Conservation (phyloP, 352 stramenopile genomes). For the Thraustochytrium striatum region DNA sequence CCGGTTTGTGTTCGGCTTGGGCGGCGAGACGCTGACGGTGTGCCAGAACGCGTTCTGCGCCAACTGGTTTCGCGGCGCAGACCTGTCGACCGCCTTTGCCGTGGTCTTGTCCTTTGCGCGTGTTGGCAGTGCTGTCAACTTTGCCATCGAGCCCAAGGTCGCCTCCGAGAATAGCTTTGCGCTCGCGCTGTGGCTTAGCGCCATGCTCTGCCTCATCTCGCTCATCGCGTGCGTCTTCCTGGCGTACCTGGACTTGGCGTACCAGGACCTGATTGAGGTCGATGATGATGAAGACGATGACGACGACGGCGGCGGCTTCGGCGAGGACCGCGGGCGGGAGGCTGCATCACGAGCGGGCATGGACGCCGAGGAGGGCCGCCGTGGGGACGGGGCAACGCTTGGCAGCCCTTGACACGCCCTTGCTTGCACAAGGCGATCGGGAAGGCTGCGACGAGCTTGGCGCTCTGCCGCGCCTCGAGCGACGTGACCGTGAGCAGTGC, state of each 20-base stretch:
- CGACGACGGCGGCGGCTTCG: background rate
- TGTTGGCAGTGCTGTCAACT: constrained; percentile 36
- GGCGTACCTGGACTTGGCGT: background rate
- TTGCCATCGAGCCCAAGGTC: constrained; percentile 41
- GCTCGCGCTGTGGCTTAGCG: constrained; percentile 31
- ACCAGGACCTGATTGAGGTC: constrained; percentile 12
- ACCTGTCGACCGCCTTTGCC: constrained; percentile 36
- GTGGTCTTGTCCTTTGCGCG: constrained; percentile 35
- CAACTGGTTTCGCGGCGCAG: constrained; percentile 41
- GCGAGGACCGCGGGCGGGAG: too few relatives aligned
- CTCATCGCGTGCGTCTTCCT: constrained; percentile 4
- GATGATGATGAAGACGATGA: constrained; percentile 20
- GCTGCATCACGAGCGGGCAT: too few relatives aligned
- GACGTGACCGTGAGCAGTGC: too few relatives aligned
- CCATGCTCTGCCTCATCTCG: constrained; percentile 17
- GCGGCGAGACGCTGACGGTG: constrained; percentile 38
- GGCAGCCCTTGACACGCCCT: too few relatives aligned
- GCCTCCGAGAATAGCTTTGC: constrained; percentile 21
- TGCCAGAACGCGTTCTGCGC: constrained; percentile 46
- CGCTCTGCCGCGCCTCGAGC: too few relatives aligned
- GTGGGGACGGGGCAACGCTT: too few relatives aligned
- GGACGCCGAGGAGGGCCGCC: too few relatives aligned
- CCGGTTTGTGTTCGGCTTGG: constrained; percentile 30
- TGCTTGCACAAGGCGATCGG: too few relatives aligned
- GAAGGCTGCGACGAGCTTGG: too few relatives aligned